These are phyloP conservation scores for Gossypium laxum DNA, from an alignment of 441 rosid genomes.

Conservation along the genomic window DNA sequence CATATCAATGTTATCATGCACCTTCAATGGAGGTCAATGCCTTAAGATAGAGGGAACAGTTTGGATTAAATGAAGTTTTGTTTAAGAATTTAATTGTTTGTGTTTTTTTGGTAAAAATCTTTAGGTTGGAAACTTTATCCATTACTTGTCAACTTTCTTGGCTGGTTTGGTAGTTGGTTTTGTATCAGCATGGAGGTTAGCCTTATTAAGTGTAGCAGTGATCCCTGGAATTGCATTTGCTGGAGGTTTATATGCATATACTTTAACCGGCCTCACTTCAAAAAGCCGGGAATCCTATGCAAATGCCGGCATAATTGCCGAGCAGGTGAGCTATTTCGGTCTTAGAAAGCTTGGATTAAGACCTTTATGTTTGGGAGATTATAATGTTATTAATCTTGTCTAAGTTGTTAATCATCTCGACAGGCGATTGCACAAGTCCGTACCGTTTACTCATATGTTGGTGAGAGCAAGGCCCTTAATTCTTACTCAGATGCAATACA, in stretches of 20 bases:
- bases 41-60: neutral
- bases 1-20: slow-evolving; percentile 29
- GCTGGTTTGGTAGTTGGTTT: slow-evolving; percentile 98
- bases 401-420: neutral
- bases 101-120: neutral
- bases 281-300: slow-evolving; percentile 97
- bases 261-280: slow-evolving; percentile 90
- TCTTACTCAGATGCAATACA: slow-evolving; percentile 90
- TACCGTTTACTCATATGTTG: slow-evolving; percentile 86
- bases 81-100: neutral
- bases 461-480: slow-evolving; percentile 87
- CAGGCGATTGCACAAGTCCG: slow-evolving; percentile 97
- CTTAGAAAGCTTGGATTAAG: slow-evolving; percentile 4
- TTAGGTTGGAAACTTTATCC: slow-evolving; percentile 95
- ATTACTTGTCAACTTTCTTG: slow-evolving; percentile 83
- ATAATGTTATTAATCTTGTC: neutral
- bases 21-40: slow-evolving; percentile 1
- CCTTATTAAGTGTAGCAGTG: slow-evolving; percentile 83
- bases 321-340: slow-evolving; percentile 57
- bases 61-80: neutral
- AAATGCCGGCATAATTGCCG: slow-evolving; percentile 87
- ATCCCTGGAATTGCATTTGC: slow-evolving; percentile 98
- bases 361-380: neutral
- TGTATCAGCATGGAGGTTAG: slow-evolving; percentile 94
- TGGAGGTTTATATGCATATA: slow-evolving; percentile 91